These are phyloP conservation scores for Sisymbrium irio DNA, from an alignment of 345 rosid genomes.

Conservation along the genomic window DNA sequence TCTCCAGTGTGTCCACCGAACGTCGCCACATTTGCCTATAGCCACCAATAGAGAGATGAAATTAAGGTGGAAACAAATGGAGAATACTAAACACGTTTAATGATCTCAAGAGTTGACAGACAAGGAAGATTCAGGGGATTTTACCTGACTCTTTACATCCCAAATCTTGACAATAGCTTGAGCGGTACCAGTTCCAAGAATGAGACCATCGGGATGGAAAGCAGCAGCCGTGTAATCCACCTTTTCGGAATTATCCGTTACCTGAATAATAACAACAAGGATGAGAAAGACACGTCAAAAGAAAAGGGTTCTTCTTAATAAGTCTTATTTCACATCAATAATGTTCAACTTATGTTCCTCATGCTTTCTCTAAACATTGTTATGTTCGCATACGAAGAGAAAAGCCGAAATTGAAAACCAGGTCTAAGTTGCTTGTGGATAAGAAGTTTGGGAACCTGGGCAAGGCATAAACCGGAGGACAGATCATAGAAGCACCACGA, in stretches of 20 bases:
- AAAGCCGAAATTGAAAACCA: background rate
- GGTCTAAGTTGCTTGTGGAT: conserved; percentile 1
- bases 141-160: conserved; percentile 98
- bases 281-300: background rate
- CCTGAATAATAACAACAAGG: conserved; percentile 48
- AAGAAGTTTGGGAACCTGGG: conserved; percentile 55
- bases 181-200: conserved; percentile 94
- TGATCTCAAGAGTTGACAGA: conserved; percentile 2
- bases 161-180: conserved; percentile 85
- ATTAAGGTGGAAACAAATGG: background rate
- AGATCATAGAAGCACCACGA: conserved; percentile 98
- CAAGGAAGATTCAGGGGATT: background rate
- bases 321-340: background rate
- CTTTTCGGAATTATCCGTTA: conserved; percentile 51
- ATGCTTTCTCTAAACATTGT: background rate
- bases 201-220: conserved; percentile 99
- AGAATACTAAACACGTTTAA: background rate
- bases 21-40: conserved; percentile 82
- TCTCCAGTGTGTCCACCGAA: conserved; percentile 74
- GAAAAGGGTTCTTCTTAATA: background rate
- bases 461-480: conserved; percentile 80
- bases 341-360: background rate
- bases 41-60: conserved; percentile 11
- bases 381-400: background rate
- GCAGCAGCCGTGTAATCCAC: conserved; percentile 95